phyloP scores from a whole-genome alignment of 208 protist species.

The Phytomonas francai region DNA sequence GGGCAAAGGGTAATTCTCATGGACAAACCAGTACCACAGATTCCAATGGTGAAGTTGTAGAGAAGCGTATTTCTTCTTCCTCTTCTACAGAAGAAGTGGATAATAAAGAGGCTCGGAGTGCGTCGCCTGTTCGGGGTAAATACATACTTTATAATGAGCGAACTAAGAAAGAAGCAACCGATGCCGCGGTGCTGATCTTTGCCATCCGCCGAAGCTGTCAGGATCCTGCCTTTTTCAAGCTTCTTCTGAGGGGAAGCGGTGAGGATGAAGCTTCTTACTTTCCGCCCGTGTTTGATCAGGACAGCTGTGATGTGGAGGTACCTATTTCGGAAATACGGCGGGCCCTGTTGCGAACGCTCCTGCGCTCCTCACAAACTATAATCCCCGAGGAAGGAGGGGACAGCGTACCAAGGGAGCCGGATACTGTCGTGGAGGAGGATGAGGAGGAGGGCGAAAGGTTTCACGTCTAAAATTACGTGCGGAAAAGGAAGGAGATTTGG shows the following conservation, averaged over 20 bases:
- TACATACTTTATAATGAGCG: conserved; percentile 54
- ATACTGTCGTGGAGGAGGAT: conserved; percentile 1
- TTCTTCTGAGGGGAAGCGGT: conserved; percentile 20
- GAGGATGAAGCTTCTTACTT: neutral
- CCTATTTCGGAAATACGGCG: conserved; percentile 34
- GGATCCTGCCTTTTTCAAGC: conserved; percentile 32
- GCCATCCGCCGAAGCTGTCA: conserved; percentile 65
- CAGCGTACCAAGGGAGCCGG: neutral
- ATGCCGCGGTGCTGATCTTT: conserved; percentile 49
- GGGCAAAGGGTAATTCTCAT: neutral
- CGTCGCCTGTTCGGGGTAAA: neutral
- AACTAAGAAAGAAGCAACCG: conserved; percentile 41
- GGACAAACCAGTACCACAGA: neutral
- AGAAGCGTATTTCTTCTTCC: conserved; percentile 18
- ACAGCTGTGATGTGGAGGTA: conserved; percentile 42
- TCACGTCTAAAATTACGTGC: neutral
- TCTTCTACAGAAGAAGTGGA: conserved; percentile 8
- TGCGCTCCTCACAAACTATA: conserved; percentile 22
- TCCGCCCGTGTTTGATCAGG: conserved; percentile 29
- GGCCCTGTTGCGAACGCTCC: conserved; percentile 28
- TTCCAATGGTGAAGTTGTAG: neutral
- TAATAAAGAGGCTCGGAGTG: neutral
- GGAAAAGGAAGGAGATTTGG: neutral
- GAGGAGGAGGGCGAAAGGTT: neutral
- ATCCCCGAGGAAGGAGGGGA: neutral